phyloP scores from a whole-genome alignment of 495 filamentous ascomycete genomes.

The Opeltia flavorubescens region DNA sequence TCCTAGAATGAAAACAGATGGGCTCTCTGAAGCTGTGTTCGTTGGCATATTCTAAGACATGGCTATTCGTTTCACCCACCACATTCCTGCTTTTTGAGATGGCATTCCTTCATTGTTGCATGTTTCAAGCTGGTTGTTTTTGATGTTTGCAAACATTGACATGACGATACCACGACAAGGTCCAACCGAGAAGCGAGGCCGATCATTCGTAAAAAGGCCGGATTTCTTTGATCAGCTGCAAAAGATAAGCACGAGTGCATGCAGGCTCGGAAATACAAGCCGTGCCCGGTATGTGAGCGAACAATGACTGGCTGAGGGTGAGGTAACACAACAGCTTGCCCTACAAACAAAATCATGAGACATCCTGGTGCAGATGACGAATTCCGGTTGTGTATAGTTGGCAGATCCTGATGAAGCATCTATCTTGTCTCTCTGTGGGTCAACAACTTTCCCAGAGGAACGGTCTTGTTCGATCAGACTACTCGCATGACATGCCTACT shows the following conservation, averaged over 20 bases:
- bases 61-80: constrained; percentile 4
- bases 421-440: too few species aligned
- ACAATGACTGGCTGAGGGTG: not conserved
- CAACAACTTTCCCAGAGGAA: too few species aligned
- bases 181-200: not conserved
- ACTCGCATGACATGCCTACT: too few species aligned
- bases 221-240: too few species aligned
- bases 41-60: not conserved
- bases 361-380: not conserved
- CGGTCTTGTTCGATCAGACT: too few species aligned
- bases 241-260: too few species aligned
- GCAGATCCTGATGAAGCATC: too few species aligned
- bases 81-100: not conserved
- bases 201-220: not conserved
- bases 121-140: too few species aligned
- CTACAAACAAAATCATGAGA: not conserved
- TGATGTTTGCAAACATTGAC: not conserved
- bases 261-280: too few species aligned
- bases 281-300: too few species aligned
- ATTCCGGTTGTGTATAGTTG: not conserved
- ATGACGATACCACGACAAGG: not conserved
- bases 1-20: not conserved
- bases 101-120: not conserved
- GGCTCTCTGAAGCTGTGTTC: constrained; percentile 4
- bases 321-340: not conserved